Percentiles rank a stretch among this genome's conserved stretches.
phyloP scores from a whole-genome alignment of 345 rosid genomes.

The Lepidium didymum region DNA sequence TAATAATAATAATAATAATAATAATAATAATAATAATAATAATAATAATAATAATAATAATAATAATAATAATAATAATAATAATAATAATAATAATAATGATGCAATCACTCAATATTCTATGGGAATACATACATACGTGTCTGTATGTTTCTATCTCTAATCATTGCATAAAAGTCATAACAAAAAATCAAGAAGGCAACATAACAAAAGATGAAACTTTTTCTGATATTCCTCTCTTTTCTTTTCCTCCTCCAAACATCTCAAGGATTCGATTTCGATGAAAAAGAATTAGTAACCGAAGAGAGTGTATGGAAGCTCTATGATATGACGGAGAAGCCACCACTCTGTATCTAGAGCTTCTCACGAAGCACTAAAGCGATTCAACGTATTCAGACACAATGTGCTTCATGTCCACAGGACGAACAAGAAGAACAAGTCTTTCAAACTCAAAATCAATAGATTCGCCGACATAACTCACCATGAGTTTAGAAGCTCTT shows the following conservation, averaged over 20 bases:
- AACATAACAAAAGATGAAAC: conserved; percentile 4
- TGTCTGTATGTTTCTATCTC: background rate
- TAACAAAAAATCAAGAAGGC: background rate
- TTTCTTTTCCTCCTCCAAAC: conserved; percentile 23
- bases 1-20: no score
- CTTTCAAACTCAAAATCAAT: conserved; percentile 39
- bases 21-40: no score
- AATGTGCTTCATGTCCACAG: conserved; percentile 62
- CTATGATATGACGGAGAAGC: conserved; percentile 76
- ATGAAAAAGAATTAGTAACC: conserved; percentile 49
- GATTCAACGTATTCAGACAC: conserved; percentile 67
- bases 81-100: background rate
- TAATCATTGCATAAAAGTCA: background rate
- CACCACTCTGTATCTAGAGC: conserved; percentile 63
- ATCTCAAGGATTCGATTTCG: conserved; percentile 46
- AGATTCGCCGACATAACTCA: conserved; percentile 40
- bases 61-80: no score
- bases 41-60: no score
- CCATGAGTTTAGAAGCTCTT: conserved; percentile 35
- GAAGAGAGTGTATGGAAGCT: conserved; percentile 57
- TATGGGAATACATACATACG: background rate
- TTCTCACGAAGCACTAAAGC: conserved; percentile 45
- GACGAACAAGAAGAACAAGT: conserved; percentile 42
- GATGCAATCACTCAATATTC: background rate
- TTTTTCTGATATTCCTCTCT: conserved; percentile 24